Evolutionary conservation across 768 basidiomycete species (phyloP).

Genomic region (Boletus coccyginus): DNA sequence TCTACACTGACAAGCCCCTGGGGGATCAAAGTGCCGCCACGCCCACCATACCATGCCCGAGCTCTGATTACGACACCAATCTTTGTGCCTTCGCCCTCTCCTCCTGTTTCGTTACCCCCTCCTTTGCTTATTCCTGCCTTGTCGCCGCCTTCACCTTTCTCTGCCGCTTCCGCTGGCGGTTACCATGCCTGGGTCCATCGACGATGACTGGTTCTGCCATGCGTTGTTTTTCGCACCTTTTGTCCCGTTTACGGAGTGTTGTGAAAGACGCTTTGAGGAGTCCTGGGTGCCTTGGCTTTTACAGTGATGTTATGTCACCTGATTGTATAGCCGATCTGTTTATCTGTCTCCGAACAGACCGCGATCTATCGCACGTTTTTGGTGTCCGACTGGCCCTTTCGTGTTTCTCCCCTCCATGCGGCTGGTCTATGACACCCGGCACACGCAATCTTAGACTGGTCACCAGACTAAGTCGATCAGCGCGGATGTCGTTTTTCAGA

Average conservation of each 20-base stretch:
- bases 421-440: too few species aligned
- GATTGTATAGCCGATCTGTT: too few species aligned
- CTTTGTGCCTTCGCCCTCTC: conserved; percentile 26
- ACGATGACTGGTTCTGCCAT: conserved; percentile 72
- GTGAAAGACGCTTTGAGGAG: conserved; percentile 80
- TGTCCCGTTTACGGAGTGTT: conserved; percentile 87
- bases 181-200: conserved; percentile 72
- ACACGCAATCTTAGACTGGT: too few species aligned
- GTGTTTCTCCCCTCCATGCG: too few species aligned
- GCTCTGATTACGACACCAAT: background rate
- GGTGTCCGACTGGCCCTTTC: too few species aligned
- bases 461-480: too few species aligned
- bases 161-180: conserved; percentile 68
- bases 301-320: too few species aligned
- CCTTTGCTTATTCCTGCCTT: conserved; percentile 71
- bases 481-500: too few species aligned
- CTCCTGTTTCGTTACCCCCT: conserved; percentile 56
- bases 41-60: background rate
- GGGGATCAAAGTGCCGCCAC: background rate
- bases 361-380: too few species aligned
- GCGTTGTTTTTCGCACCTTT: conserved; percentile 85
- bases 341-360: too few species aligned
- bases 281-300: too few species aligned
- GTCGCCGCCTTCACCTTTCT: conserved; percentile 61
- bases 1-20: too few species aligned